These are phyloP conservation scores for Cyphellophora attinorum DNA, from an alignment of 2,329 filamentous ascomycete species.

Conservation along the genomic window DNA sequence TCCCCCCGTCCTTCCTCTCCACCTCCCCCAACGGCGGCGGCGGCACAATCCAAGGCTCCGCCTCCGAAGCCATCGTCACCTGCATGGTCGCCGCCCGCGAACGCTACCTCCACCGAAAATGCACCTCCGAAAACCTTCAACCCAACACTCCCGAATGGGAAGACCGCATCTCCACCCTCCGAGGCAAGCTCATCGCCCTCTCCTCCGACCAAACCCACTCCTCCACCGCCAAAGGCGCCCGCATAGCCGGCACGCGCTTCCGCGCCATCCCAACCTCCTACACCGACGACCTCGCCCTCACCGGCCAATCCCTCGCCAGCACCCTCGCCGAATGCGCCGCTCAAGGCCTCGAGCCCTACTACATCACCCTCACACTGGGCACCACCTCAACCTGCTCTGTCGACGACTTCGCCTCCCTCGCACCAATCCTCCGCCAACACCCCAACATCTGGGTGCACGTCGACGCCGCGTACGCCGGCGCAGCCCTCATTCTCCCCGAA, in stretches of 20 bases:
- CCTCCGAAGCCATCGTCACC: slow-evolving; percentile 78
- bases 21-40: slow-evolving; percentile 58
- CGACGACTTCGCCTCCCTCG: slow-evolving; percentile 67
- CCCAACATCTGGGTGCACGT: slow-evolving; percentile 79
- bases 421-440: slow-evolving; percentile 31
- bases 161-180: slow-evolving; percentile 56
- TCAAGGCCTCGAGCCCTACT: slow-evolving; percentile 74
- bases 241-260: slow-evolving; percentile 77
- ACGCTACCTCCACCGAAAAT: slow-evolving; percentile 57
- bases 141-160: slow-evolving; percentile 50
- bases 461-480: slow-evolving; percentile 86
- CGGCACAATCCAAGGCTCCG: slow-evolving; percentile 89
- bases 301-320: slow-evolving; percentile 49
- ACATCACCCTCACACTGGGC: slow-evolving; percentile 72
- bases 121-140: slow-evolving; percentile 37
- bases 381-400: slow-evolving; percentile 82
- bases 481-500: slow-evolving; percentile 72
- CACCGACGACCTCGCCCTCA: slow-evolving; percentile 60
- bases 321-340: slow-evolving; percentile 57
- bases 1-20: slow-evolving; percentile 67
- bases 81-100: slow-evolving; percentile 82
- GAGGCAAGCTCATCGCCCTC: slow-evolving; percentile 67
- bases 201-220: slow-evolving; percentile 73
- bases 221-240: slow-evolving; percentile 76
- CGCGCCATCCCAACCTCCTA: slow-evolving; percentile 55